A percentile compares a stretch with the other conserved stretches of the same genome.
Conservation (phyloP, 352 stramenopile species). For the Sclerospora graminicola region DNA sequence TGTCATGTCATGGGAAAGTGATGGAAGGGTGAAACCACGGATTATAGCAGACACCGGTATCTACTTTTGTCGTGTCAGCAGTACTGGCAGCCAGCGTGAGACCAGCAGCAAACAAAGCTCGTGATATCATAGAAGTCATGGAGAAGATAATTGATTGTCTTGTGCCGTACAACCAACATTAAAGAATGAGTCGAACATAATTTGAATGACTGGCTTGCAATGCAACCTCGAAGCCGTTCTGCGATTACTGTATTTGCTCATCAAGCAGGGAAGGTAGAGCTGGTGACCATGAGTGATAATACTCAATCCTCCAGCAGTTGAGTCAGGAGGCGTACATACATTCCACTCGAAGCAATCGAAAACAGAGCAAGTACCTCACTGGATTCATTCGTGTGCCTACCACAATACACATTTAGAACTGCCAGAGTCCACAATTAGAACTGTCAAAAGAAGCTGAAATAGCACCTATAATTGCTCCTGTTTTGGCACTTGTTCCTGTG, state of each 20-base stretch:
- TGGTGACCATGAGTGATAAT: too few species aligned
- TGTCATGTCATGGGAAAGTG: slow-evolving; percentile 24
- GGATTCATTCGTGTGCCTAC: slow-evolving; percentile 22
- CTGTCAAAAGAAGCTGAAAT: slow-evolving; percentile 55
- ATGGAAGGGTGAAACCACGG: slow-evolving; percentile 52
- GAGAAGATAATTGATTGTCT: too few species aligned
- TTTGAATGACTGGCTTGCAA: too few species aligned
- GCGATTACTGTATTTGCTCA: too few species aligned
- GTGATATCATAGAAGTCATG: background rate
- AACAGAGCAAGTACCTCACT: slow-evolving; percentile 29
- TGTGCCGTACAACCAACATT: too few species aligned
- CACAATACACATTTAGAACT: too few species aligned
- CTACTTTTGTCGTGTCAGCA: slow-evolving; percentile 3
- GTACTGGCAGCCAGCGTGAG: background rate
- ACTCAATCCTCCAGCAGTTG: slow-evolving; percentile 51
- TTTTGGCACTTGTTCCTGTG: slow-evolving; percentile 25
- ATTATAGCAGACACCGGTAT: slow-evolving; percentile 47
- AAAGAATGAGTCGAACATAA: too few species aligned
- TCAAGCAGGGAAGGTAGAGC: too few species aligned
- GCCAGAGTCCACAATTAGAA: slow-evolving; percentile 52
- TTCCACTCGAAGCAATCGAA: slow-evolving; percentile 57
- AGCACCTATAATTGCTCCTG: slow-evolving; percentile 29
- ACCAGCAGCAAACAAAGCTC: background rate
- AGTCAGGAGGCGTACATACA: slow-evolving; percentile 57
- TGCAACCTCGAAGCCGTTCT: too few species aligned